These are phyloP conservation scores for Phytophthora podocarpi DNA, from an alignment of 352 stramenopile genomes.

Conservation along the genomic window DNA sequence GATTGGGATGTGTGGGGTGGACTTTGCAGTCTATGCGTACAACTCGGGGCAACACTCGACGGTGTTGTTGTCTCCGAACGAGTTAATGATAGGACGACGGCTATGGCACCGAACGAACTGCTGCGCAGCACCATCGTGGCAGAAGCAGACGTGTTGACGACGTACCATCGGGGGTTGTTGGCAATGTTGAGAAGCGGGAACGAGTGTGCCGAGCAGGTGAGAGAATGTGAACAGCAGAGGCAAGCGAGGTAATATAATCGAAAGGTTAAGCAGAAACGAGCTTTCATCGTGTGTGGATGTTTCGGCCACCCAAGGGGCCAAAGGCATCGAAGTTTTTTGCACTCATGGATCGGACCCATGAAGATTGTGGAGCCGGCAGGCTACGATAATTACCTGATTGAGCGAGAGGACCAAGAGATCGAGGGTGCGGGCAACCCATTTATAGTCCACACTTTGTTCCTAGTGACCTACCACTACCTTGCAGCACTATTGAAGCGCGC, in stretches of 20 bases:
- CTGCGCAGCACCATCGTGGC: not conserved
- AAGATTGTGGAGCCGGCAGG: not conserved
- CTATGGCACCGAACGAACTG: not conserved
- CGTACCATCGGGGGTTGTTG: not conserved
- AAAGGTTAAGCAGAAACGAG: too few relatives aligned
- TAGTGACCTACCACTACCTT: not conserved
- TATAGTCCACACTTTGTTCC: conserved; percentile 4
- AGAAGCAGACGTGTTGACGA: not conserved
- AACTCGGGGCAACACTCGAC: not conserved
- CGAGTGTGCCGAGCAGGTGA: not conserved
- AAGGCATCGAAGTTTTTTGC: not conserved
- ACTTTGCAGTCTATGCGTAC: conserved; percentile 5
- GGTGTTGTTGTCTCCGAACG: not conserved
- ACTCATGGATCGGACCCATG: conserved; percentile 3
- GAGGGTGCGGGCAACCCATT: not conserved
- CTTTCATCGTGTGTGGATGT: conserved; percentile 1
- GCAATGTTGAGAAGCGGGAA: not conserved
- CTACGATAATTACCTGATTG: not conserved
- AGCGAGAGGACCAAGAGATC: not conserved
- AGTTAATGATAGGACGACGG: not conserved
- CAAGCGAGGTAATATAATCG: not conserved
- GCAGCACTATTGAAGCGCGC: not conserved
- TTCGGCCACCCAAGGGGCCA: not conserved
- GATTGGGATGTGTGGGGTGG: conserved; percentile 2
- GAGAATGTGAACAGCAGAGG: not conserved